Evolutionary conservation across 306 rosid genomes (phyloP), one percentile per base, ranked within the genome.

Genomic region (Oemleria cerasiformis): DNA sequence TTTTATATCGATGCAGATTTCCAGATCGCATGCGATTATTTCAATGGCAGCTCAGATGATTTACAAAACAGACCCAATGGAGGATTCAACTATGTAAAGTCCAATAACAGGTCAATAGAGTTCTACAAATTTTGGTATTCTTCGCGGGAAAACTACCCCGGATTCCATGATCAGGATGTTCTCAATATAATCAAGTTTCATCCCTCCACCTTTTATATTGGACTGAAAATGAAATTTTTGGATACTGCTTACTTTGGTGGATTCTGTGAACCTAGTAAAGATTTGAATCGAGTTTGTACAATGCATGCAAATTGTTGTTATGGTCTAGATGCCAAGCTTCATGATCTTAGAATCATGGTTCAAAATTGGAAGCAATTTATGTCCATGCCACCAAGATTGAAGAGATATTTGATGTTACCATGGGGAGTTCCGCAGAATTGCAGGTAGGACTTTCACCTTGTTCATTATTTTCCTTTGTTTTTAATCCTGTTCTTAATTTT

Each of bases 301-400:
- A 94, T 94, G 97, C 99, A 94, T 78, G 99, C 97, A 67, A 94
- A 91, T 77, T 94, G 97, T 77, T 94, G 99, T 81, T 71, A 77
- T 55, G 99, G 97, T 44, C 72, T 94, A 82, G 85, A 84, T 38
- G 91, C 78, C 85, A 94, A 94, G 86, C 96, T 94, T 81, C 90
- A 88, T 61, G 97, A 89, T 80, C 96, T 94, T 39, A 77, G 80
- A 86, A 74, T 91, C 55, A 81, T 94, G 96, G 88, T 94, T 66
- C 88, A 85, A 75, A 92, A 91, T 65, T 94, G 99, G 99, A 94
- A 86, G 76, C 79, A 66, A 45, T 94, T 82, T 80, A 75, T 88
- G 84, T 83, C 95, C 30, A 64, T 88, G 86, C 92, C 95, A 40
- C 90, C 86, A 50, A 82, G 77, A 71, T 76, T 82, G 83, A 91